Base-by-base conservation (phyloP, 805 yeast genomes). In the Candida suzukii region DNA sequence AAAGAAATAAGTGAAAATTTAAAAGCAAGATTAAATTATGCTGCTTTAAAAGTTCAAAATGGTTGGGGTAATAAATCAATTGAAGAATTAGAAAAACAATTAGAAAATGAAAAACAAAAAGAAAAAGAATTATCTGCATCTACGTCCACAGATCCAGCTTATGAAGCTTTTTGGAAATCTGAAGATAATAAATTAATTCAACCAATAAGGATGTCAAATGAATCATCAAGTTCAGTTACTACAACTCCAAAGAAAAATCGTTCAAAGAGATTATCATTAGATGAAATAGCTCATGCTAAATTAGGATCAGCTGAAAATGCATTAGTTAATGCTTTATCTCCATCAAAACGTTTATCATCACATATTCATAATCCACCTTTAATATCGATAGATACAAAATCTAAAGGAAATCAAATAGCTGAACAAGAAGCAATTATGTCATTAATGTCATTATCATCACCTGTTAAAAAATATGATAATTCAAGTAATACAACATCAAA, bases 371-470 rank as follows among this genome's bases (percentile, higher is more conserved):
- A 22, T 19, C 25, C 12, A 16, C 22, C 26, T 10, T 10, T 26
- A 2, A 33, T 38, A 2, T n/a, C 41, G 7, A 18, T 38, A 20
- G 36, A 38, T 33, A 38, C 31, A 11, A 17, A 18, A 20, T 17
- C 22, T 10, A 17, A 29, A 29, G 11, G 19, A 16, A 13, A 32
- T 25, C 47, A 57, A 45, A 56, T 58, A 46, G 55, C 60, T 37
- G 81, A 76, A 46, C 74, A 74, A 49, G 80, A 75, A 38, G 81
- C 81, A 7, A 70, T 76, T 11, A 60, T 70, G 52, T 73, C 80
- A 19, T 61, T 76, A 40, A 76, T 76, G 69, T 71, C 78, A 30
- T 60, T 76, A 32, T 67, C 80, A 8, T 72, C 79, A 1, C 80
- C 81, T 8, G 55, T 54, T 13, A 63, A 58, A 61, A 48, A 63